A percentile compares a stretch with the other conserved stretches of the same genome.
Evolutionary conservation across 2,329 filamentous ascomycete genomes (phyloP).

Genomic region (Colletotrichum nymphaeae): DNA sequence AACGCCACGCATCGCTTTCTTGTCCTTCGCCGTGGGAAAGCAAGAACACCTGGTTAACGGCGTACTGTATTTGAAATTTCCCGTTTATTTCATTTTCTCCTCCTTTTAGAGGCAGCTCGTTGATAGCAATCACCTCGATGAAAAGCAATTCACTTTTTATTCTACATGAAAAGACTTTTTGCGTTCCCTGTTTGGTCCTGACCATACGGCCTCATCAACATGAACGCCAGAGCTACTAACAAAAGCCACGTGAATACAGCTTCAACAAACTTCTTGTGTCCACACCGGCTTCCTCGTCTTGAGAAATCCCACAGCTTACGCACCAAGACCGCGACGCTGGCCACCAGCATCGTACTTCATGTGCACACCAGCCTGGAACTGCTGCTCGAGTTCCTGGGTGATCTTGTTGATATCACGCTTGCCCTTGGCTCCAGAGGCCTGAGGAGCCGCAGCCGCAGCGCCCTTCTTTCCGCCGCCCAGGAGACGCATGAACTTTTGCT

Average conservation of each 20-base stretch:
- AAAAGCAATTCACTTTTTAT: conserved; percentile 24
- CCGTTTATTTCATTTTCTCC: background rate
- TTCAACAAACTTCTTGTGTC: conserved; percentile 21
- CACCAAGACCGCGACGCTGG: conserved; percentile 64
- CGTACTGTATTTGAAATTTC: conserved; percentile 13
- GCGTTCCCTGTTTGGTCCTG: background rate
- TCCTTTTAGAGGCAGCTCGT: background rate
- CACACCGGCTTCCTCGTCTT: background rate
- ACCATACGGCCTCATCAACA: background rate
- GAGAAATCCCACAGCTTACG: conserved; percentile 44
- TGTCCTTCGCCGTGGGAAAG: conserved; percentile 9
- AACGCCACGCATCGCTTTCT: background rate
- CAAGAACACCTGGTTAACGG: conserved; percentile 15
- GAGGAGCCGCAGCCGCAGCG: conserved; percentile 37
- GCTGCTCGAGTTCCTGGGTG: conserved; percentile 65
- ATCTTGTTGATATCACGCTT: conserved; percentile 49
- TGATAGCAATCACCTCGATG: background rate
- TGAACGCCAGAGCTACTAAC: conserved; percentile 20
- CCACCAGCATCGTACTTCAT: conserved; percentile 64
- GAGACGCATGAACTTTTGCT: conserved; percentile 68
- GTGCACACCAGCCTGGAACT: conserved; percentile 67
- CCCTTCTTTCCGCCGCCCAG: conserved; percentile 63
- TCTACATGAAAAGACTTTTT: conserved; percentile 19
- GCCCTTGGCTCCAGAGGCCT: conserved; percentile 37
- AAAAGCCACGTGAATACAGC: background rate